Percentiles rank a stretch among this genome's conserved stretches.
Evolutionary conservation across 208 protist species (phyloP).

Genomic region (Leishmania tropica): DNA sequence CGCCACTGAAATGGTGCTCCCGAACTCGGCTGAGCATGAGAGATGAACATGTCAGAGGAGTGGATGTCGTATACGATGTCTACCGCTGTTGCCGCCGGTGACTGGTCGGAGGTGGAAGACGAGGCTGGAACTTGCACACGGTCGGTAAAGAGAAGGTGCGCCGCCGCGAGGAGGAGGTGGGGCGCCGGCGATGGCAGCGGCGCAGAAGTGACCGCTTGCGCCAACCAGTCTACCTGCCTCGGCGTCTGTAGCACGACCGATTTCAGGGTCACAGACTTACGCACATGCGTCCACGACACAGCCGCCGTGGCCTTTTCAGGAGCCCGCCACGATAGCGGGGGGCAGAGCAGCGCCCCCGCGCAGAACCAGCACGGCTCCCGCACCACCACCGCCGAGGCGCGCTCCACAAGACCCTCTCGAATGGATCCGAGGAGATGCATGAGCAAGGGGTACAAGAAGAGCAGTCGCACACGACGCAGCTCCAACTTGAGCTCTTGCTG

Average conservation of each 20-base stretch:
- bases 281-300: conserved; percentile 19
- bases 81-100: not conserved
- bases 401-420: conserved; percentile 16
- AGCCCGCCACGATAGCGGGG: conserved; percentile 20
- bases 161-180: not conserved
- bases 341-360: conserved; percentile 17
- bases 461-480: conserved; percentile 3
- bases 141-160: not conserved
- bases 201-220: not conserved
- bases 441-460: conserved; percentile 32
- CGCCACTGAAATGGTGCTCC: conserved; percentile 1
- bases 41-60: not conserved
- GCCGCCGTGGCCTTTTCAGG: not conserved
- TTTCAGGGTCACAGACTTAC: conserved; percentile 14
- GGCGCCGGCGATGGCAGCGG: not conserved
- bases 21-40: not conserved
- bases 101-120: not conserved
- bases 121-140: not conserved
- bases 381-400: conserved; percentile 13
- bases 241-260: conserved; percentile 20
- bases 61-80: not conserved
- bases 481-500: conserved; percentile 18
- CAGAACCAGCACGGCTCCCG: conserved; percentile 33
- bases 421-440: conserved; percentile 15
- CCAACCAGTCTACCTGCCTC: conserved; percentile 13